Base-by-base conservation (phyloP, 768 basidiomycete genomes). In the Tricholoma hemisulphureum region DNA sequence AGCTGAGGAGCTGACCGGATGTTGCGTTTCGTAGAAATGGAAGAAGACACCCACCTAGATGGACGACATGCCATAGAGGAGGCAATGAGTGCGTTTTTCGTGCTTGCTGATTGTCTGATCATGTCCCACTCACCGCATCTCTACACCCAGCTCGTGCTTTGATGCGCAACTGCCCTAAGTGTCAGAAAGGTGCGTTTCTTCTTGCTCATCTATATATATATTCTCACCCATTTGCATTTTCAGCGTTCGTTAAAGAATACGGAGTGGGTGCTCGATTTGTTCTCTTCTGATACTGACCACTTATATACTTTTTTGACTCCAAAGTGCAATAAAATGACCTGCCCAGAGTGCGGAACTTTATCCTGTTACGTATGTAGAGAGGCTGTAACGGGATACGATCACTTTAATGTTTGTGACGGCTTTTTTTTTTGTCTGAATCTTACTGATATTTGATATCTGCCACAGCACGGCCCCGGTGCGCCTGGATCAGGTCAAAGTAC, bases 251-350 rank as follows among this genome's bases (percentile, higher is more conserved):
- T 65, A 94, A 93, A 68, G 89, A 91, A 58, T 64, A 69, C 50
- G 92, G 92, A 5, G 91, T 91, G 77, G 49, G 84, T 76, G 20
- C 46, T 26, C 53, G 35, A n/a, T n/a, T n/a, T 26, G 35, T 18
- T 4, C 34, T 18, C 48, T n/a, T 18, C 14, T 5, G 29, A 6
- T 20, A 37, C 58, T 35, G 28, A 1, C 11, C 20, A 16, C 18
- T 58, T 16, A 57, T 26, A 26, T 34, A 39, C 18, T 20, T 55
- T 13, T 35, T 51, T 66, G 24, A 57, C 53, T 56, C 34, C 31
- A 34, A 63, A 92, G 87, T 96, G 95, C 75, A 96, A 96, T 80
- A 95, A 95, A 70, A 95, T 97, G 87, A 82, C 75, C 1, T 93
- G 92, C 62, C 83, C 87, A 2, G 73, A 85, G 53, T 96, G 95